phyloP scores from a whole-genome alignment of 208 protist genomes.

The Leishmania turanica region DNA sequence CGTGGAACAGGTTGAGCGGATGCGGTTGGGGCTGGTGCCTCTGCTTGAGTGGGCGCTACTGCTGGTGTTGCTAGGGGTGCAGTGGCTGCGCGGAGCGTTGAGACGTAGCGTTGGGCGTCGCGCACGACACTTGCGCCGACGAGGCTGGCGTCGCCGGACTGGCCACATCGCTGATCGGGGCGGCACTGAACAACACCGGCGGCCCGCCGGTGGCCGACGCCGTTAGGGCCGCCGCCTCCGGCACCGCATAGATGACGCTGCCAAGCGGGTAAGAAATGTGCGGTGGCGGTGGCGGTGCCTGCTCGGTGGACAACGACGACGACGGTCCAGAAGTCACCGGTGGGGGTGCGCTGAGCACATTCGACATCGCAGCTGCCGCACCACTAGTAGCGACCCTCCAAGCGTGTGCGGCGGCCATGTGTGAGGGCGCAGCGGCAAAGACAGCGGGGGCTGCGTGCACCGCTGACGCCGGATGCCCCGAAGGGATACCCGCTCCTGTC shows the following conservation, averaged over 20 bases:
- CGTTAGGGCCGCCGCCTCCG: neutral
- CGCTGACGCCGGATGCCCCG: neutral
- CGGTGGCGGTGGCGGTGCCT: conserved; percentile 11
- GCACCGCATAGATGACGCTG: neutral
- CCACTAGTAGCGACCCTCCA: neutral
- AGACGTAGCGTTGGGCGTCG: neutral
- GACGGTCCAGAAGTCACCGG: neutral
- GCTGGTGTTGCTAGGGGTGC: neutral
- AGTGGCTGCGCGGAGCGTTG: neutral
- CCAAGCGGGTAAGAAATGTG: neutral
- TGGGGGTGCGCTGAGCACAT: neutral
- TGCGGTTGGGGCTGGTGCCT: neutral
- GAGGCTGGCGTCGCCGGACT: neutral
- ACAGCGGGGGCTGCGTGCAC: neutral
- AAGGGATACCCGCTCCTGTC: neutral
- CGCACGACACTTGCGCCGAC: neutral
- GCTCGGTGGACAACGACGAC: neutral
- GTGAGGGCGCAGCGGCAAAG: neutral
- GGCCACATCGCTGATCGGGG: neutral
- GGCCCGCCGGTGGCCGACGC: neutral
- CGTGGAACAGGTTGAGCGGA: neutral
- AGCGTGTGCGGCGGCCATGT: neutral
- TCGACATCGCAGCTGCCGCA: neutral
- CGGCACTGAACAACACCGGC: neutral
- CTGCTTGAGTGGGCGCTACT: neutral